A percentile compares a stretch with the other conserved stretches of the same genome.
phyloP scores from a whole-genome alignment of 768 basidiomycete species.

The Rhizopogon salebrosus region DNA sequence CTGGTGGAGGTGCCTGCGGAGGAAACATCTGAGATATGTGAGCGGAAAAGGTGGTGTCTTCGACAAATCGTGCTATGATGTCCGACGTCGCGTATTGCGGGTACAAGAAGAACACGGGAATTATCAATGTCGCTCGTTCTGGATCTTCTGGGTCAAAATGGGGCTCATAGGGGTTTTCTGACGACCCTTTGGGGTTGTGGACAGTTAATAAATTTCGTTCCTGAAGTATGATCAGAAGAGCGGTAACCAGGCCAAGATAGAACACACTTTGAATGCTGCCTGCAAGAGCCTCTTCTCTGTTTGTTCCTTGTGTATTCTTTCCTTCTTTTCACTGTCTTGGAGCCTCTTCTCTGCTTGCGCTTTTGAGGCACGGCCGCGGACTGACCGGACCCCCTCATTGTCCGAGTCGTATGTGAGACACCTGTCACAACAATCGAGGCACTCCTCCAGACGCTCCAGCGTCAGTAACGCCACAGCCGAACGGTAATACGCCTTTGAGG shows the following conservation, averaged over 20 bases:
- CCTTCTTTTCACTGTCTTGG: conserved; percentile 44
- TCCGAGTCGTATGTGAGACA: conserved; percentile 56
- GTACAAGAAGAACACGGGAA: conserved; percentile 92
- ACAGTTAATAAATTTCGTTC: conserved; percentile 65
- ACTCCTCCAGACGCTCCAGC: conserved; percentile 74
- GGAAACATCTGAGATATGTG: conserved; percentile 85
- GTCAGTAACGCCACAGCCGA: conserved; percentile 73
- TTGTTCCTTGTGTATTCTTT: conserved; percentile 43
- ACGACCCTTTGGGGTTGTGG: conserved; percentile 43
- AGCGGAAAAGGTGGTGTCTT: conserved; percentile 75
- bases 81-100: conserved; percentile 89
- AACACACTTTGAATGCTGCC: conserved; percentile 56
- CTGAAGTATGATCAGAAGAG: conserved; percentile 34
- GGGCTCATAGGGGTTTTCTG: conserved; percentile 54
- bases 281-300: conserved; percentile 50
- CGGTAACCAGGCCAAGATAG: neutral
- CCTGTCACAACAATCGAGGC: conserved; percentile 72
- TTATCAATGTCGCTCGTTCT: conserved; percentile 52
- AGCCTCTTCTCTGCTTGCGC: conserved; percentile 45
- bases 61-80: conserved; percentile 79
- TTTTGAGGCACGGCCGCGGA: conserved; percentile 44
- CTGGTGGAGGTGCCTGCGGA: conserved; percentile 52
- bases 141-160: conserved; percentile 65
- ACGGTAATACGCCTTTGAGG: conserved; percentile 84
- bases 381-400: conserved; percentile 46